These are phyloP conservation scores for Calonectria hawksworthii DNA, from an alignment of 2,329 filamentous ascomycete species.

Conservation along the genomic window DNA sequence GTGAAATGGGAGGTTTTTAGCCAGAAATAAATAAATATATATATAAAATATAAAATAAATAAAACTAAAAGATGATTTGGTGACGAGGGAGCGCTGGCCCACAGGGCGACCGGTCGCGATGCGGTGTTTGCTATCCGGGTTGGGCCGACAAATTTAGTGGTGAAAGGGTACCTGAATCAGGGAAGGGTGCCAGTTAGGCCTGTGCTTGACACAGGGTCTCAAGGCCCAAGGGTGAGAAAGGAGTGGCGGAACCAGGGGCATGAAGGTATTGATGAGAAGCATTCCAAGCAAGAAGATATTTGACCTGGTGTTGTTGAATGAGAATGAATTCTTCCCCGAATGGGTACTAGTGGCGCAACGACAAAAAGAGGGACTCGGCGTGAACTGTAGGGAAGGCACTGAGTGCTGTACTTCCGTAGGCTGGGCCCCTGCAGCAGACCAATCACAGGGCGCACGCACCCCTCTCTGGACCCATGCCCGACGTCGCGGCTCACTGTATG, in stretches of 20 bases:
- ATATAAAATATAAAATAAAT: too few species aligned
- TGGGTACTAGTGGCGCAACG: conserved; percentile 7
- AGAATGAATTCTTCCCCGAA: conserved; percentile 5
- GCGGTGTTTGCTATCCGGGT: neutral
- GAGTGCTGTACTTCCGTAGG: conserved; percentile 3
- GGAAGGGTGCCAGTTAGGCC: neutral
- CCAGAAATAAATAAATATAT: too few species aligned
- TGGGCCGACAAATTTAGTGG: neutral
- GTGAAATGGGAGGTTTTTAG: neutral
- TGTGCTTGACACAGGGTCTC: neutral
- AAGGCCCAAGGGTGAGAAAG: neutral
- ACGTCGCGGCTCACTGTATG: conserved; percentile 47
- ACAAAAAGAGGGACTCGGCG: conserved; percentile 28
- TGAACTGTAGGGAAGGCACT: conserved; percentile 37
- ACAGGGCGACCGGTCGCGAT: neutral
- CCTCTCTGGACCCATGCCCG: conserved; percentile 42
- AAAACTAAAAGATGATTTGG: too few species aligned
- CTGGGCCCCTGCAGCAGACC: conserved; percentile 29
- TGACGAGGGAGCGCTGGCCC: neutral
- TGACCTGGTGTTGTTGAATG: neutral
- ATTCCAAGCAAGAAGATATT: neutral
- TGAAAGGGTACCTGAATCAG: neutral
- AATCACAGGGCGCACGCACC: conserved; percentile 41
- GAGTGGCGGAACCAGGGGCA: neutral
- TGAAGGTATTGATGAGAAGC: neutral